These are phyloP conservation scores for Aspergillus terreus DNA, from an alignment of 2,329 filamentous ascomycete genomes.

Conservation along the genomic window DNA sequence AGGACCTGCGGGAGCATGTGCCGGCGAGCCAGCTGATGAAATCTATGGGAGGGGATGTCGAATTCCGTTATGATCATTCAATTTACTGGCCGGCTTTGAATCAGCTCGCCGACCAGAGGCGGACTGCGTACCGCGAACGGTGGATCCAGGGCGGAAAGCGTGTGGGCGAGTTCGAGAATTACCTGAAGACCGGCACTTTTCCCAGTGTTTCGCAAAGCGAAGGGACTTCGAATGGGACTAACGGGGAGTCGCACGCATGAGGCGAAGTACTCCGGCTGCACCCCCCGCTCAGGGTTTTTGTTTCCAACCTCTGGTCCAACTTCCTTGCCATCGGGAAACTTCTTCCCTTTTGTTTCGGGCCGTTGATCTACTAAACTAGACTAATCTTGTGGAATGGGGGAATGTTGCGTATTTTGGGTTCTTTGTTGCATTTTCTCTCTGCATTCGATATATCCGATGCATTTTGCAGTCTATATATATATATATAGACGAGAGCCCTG, in stretches of 20 bases:
- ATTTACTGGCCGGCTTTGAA: slow-evolving; percentile 86
- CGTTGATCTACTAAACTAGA: too few relatives aligned
- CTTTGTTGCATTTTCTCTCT: too few relatives aligned
- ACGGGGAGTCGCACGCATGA: not conserved
- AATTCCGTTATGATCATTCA: slow-evolving; percentile 88
- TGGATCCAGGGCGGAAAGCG: slow-evolving; percentile 78
- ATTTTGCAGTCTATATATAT: too few relatives aligned
- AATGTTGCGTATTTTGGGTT: too few relatives aligned
- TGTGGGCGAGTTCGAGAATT: slow-evolving; percentile 83
- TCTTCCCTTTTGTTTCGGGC: too few relatives aligned
- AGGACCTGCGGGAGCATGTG: slow-evolving; percentile 79
- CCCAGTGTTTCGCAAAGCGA: slow-evolving; percentile 35
- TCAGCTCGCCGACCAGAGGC: slow-evolving; percentile 64
- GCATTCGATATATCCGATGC: too few relatives aligned
- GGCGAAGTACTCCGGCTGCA: not conserved
- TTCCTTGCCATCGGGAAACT: too few relatives aligned
- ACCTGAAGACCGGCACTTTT: slow-evolving; percentile 67
- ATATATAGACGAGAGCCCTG: too few relatives aligned
- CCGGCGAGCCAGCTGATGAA: slow-evolving; percentile 79
- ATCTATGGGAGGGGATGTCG: slow-evolving; percentile 70
- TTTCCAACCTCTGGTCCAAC: too few relatives aligned
- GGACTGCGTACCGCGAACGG: slow-evolving; percentile 59
- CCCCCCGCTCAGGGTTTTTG: too few relatives aligned
- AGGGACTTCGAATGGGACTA: slow-evolving; percentile 3
- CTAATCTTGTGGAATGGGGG: too few relatives aligned